Percentiles rank a stretch among this genome's conserved stretches.
These are phyloP conservation scores for Sarocladium brachiariae DNA, from an alignment of 2,329 filamentous ascomycete genomes.

Conservation along the genomic window DNA sequence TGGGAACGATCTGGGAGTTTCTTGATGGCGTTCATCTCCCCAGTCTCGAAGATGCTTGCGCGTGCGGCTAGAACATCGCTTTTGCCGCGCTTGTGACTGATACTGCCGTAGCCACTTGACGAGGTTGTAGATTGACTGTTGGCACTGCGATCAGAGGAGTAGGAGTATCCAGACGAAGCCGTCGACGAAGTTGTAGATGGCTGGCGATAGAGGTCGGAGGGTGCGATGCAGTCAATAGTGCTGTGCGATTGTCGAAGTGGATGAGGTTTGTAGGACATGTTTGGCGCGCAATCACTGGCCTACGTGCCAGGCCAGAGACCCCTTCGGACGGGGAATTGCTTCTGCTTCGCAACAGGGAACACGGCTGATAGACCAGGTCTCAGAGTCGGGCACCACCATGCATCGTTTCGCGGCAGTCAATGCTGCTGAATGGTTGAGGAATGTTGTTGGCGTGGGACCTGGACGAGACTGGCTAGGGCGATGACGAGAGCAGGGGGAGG, in stretches of 20 bases:
- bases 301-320: slow-evolving; percentile 5
- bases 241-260: slow-evolving; percentile 52
- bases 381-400: slow-evolving; percentile 17
- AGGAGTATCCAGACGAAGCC: slow-evolving; percentile 63
- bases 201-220: slow-evolving; percentile 46
- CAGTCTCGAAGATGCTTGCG: slow-evolving; percentile 40
- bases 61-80: slow-evolving; percentile 59
- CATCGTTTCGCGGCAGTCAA: slow-evolving; percentile 23
- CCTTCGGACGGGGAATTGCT: not conserved
- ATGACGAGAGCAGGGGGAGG: not conserved
- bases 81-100: slow-evolving; percentile 61
- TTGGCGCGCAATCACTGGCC: slow-evolving; percentile 14
- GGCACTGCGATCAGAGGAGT: slow-evolving; percentile 49
- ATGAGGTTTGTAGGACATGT: slow-evolving; percentile 52
- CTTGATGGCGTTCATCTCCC: slow-evolving; percentile 30
- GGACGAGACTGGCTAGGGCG: not conserved
- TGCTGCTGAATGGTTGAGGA: slow-evolving; percentile 14
- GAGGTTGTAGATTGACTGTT: slow-evolving; percentile 62
- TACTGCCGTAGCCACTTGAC: slow-evolving; percentile 47
- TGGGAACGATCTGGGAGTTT: slow-evolving; percentile 48
- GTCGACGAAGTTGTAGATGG: slow-evolving; percentile 65
- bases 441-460: slow-evolving; percentile 7
- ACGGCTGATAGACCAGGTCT: slow-evolving; percentile 7
- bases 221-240: slow-evolving; percentile 32
- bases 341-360: not conserved